Evolutionary conservation across 345 rosid species (phyloP).

Genomic region (Balakata baccata): DNA sequence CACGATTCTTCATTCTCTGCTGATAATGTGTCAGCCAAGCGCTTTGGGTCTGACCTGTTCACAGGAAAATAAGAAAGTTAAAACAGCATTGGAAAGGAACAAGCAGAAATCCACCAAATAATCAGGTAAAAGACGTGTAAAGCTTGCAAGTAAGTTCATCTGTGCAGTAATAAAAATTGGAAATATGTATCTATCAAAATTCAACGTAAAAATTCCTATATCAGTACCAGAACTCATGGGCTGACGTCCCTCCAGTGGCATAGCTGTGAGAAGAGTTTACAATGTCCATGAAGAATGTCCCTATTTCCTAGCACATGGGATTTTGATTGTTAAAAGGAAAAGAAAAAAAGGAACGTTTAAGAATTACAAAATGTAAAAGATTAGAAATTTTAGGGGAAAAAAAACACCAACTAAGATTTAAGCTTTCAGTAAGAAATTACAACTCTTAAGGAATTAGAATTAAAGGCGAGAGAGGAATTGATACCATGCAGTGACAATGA

Average conservation of each 20-base stretch:
- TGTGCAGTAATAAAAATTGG: background rate
- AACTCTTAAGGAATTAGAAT: background rate
- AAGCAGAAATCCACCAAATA: background rate
- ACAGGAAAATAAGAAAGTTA: slow-evolving; percentile 16
- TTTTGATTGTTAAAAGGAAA: background rate
- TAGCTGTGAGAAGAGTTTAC: slow-evolving; percentile 85
- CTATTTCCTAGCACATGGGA: slow-evolving; percentile 52
- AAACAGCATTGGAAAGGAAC: background rate
- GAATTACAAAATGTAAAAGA: background rate
- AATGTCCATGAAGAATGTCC: slow-evolving; percentile 71
- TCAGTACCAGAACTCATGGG: slow-evolving; percentile 71
- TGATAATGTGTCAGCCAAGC: slow-evolving; percentile 55
- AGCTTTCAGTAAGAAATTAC: no score
- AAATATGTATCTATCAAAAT: background rate
- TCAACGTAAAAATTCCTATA: slow-evolving; percentile 1
- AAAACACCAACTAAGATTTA: background rate
- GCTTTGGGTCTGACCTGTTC: slow-evolving; percentile 76
- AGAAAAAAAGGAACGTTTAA: no score
- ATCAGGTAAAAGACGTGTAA: background rate
- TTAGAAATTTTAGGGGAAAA: background rate
- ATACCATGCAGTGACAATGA: no score
- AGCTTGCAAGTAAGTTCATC: background rate
- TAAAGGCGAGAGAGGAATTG: no score
- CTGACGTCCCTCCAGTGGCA: slow-evolving; percentile 93
- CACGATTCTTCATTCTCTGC: slow-evolving; percentile 89